Evolutionary conservation across 352 stramenopile genomes (phyloP).

Genomic region (Aphanomyces astaci): DNA sequence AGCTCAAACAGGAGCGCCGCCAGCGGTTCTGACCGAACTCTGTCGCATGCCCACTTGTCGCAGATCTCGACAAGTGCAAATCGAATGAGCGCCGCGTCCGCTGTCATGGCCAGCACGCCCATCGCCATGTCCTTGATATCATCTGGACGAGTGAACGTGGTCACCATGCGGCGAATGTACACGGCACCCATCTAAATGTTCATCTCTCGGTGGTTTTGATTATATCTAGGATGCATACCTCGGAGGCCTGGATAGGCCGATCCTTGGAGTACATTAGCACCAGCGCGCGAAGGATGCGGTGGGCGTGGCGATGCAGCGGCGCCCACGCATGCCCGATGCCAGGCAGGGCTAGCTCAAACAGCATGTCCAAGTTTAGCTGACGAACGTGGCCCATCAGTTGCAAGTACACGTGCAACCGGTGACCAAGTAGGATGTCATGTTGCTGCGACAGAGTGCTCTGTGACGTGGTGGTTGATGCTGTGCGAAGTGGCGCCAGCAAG

Average conservation of each 20-base stretch:
- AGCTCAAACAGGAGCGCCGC: background rate
- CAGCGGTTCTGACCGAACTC: background rate
- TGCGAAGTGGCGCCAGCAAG: background rate
- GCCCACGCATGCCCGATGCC: background rate
- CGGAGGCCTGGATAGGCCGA: background rate
- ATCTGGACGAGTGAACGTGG: background rate
- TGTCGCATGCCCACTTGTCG: background rate
- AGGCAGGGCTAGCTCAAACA: background rate
- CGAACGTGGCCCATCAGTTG: background rate
- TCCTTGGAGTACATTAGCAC: background rate
- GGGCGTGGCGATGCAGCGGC: background rate
- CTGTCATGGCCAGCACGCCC: background rate
- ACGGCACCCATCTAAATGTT: conserved; percentile 4
- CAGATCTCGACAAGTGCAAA: background rate
- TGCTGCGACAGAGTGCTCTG: background rate
- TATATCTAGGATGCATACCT: no score
- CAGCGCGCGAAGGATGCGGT: conserved; percentile 1
- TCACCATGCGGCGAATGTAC: background rate
- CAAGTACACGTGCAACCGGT: background rate
- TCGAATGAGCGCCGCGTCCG: background rate
- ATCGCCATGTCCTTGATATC: background rate
- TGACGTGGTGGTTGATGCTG: background rate
- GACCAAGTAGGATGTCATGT: background rate
- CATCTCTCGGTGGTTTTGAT: no score
- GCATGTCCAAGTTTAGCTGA: background rate